A percentile compares a stretch with the other conserved stretches of the same genome.
These are phyloP conservation scores for Xerocomus potaroensis DNA, from an alignment of 768 basidiomycete species.

Conservation along the genomic window DNA sequence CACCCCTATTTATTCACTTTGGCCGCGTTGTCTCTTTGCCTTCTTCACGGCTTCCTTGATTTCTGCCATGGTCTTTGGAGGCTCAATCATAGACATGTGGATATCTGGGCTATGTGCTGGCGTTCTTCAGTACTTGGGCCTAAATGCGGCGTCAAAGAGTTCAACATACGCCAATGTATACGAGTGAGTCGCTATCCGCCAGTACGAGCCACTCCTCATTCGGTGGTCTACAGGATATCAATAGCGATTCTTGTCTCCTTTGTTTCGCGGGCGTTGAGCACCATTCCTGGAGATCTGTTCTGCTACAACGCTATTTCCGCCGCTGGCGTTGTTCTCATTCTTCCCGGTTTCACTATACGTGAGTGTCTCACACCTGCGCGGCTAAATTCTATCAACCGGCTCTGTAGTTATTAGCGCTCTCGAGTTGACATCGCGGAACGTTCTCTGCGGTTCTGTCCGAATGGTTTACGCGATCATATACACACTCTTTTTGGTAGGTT, in stretches of 20 bases:
- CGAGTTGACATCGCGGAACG: conserved; percentile 76
- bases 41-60: conserved; percentile 78
- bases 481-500: conserved; percentile 67
- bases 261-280: conserved; percentile 72
- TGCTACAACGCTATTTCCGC: conserved; percentile 91
- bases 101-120: conserved; percentile 67
- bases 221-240: conserved; percentile 54
- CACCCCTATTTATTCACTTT: conserved; percentile 64
- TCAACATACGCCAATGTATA: conserved; percentile 94
- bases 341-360: conserved; percentile 85
- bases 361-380: conserved; percentile 28
- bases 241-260: conserved; percentile 83
- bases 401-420: conserved; percentile 66
- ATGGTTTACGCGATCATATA: conserved; percentile 87
- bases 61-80: conserved; percentile 79
- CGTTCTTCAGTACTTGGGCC: conserved; percentile 71
- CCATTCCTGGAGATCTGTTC: conserved; percentile 68
- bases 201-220: not conserved
- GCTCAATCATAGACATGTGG: conserved; percentile 78
- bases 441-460: conserved; percentile 77
- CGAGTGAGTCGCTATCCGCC: conserved; percentile 59
- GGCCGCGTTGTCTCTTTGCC: conserved; percentile 65
- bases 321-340: conserved; percentile 84
- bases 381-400: conserved; percentile 1
- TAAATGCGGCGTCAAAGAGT: conserved; percentile 80